These are phyloP conservation scores for Periconia digitata DNA, from an alignment of 2,329 filamentous ascomycete genomes.

Conservation along the genomic window DNA sequence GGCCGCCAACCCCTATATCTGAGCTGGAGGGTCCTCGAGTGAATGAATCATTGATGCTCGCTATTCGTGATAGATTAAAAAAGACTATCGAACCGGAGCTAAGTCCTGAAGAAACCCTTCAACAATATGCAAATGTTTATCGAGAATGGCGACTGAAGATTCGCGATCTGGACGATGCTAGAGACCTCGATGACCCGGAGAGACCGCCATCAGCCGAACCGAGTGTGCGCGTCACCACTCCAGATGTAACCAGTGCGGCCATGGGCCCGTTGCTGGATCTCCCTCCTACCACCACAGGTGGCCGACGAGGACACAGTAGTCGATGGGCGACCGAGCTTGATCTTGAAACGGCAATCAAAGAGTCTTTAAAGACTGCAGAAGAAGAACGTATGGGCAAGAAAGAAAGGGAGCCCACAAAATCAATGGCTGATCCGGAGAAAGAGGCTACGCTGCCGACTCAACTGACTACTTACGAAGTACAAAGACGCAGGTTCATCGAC, in stretches of 20 bases:
- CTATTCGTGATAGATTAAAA: slow-evolving; percentile 38
- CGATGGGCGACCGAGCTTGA: slow-evolving; percentile 65
- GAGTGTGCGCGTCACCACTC: slow-evolving; percentile 42
- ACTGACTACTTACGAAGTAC: slow-evolving; percentile 62
- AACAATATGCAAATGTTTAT: slow-evolving; percentile 44
- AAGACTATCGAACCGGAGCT: slow-evolving; percentile 36
- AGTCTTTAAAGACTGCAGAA: slow-evolving; percentile 67
- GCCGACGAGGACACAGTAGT: slow-evolving; percentile 33
- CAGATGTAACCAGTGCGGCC: slow-evolving; percentile 47
- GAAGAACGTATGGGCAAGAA: slow-evolving; percentile 71
- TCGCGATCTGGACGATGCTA: slow-evolving; percentile 44
- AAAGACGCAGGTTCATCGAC: slow-evolving; percentile 64
- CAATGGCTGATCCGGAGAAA: slow-evolving; percentile 73
- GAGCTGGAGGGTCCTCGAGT: slow-evolving; percentile 43
- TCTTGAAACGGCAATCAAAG: slow-evolving; percentile 69
- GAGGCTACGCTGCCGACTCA: slow-evolving; percentile 75
- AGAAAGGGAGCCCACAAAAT: slow-evolving; percentile 60
- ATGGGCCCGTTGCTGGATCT: slow-evolving; percentile 31
- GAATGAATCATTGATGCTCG: slow-evolving; percentile 38
- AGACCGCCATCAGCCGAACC: slow-evolving; percentile 40
- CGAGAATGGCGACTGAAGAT: slow-evolving; percentile 46
- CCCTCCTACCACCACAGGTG: slow-evolving; percentile 24
- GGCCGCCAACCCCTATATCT: slow-evolving; percentile 47
- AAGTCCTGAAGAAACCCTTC: slow-evolving; percentile 27
- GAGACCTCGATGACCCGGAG: slow-evolving; percentile 42